A percentile compares a stretch with the other conserved stretches of the same genome.
These are phyloP conservation scores for Metschnikowia gruessii DNA, from an alignment of 805 yeast genomes.

Conservation along the genomic window DNA sequence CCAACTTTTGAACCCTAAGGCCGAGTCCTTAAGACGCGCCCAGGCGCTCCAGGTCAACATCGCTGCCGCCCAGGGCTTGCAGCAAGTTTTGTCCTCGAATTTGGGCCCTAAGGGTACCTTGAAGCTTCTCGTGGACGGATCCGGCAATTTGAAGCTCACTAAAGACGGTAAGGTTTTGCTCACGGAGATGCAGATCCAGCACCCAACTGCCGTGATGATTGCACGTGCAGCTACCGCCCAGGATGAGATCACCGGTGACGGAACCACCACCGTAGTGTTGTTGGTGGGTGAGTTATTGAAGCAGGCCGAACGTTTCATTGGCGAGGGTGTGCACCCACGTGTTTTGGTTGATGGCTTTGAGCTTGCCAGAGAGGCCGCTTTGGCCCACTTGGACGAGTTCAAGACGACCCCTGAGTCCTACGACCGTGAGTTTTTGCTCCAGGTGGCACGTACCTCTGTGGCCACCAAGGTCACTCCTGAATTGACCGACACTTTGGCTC, in stretches of 20 bases:
- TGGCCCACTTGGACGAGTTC: slow-evolving; percentile 66
- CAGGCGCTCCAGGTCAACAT: slow-evolving; percentile 96
- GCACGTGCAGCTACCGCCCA: slow-evolving; percentile 98
- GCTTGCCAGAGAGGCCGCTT: slow-evolving; percentile 71
- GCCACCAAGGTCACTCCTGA: slow-evolving; percentile 81
- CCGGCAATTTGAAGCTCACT: slow-evolving; percentile 91
- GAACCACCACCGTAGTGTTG: slow-evolving; percentile 93
- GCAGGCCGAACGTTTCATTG: slow-evolving; percentile 88
- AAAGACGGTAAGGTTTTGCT: slow-evolving; percentile 94
- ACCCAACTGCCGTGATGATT: slow-evolving; percentile 49
- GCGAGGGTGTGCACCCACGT: slow-evolving; percentile 96
- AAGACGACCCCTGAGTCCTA: slow-evolving; percentile 51
- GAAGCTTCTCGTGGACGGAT: slow-evolving; percentile 95
- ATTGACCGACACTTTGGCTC: slow-evolving; percentile 76
- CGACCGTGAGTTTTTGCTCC: slow-evolving; percentile 84
- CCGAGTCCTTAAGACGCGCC: slow-evolving; percentile 91
- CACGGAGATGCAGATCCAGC: slow-evolving; percentile 90
- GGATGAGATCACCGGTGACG: slow-evolving; percentile 99
- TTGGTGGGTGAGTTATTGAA: slow-evolving; percentile 91
- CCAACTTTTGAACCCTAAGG: slow-evolving; percentile 93
- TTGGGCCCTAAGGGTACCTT: slow-evolving; percentile 97
- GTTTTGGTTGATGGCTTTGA: slow-evolving; percentile 95
- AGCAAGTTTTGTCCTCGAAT: slow-evolving; percentile 85
- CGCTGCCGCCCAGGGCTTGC: slow-evolving; percentile 95
- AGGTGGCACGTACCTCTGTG: slow-evolving; percentile 87